A percentile compares a stretch with the other conserved stretches of the same genome.
Evolutionary conservation across 1,284 basidiomycete genomes (phyloP).

Genomic region (Inonotus hispidus): DNA sequence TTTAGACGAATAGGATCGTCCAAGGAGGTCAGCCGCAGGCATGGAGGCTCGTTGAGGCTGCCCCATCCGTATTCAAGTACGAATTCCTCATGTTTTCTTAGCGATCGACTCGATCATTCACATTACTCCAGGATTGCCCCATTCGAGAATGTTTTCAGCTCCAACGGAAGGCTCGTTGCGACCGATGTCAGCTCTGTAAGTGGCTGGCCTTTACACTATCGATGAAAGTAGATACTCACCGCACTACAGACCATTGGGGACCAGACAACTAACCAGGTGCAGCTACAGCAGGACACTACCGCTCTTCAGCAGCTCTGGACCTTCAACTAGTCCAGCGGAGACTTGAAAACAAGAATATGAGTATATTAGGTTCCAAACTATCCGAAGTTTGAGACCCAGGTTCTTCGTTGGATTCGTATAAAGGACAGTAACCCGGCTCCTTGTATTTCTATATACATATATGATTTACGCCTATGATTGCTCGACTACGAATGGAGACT

Average conservation of each 20-base stretch:
- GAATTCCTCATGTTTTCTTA: no score
- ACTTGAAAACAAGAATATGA: no score
- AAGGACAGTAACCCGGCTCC: no score
- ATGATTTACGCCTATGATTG: no score
- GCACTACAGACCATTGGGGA: not conserved
- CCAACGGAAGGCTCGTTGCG: slow-evolving; percentile 5
- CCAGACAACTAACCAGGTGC: not conserved
- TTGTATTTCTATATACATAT: no score
- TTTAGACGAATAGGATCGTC: slow-evolving; percentile 11
- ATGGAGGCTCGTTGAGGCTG: slow-evolving; percentile 10
- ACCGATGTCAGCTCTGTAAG: slow-evolving; percentile 6
- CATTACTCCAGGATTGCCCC: slow-evolving; percentile 4
- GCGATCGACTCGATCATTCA: not conserved
- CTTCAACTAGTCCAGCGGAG: not conserved
- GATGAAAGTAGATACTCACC: no score
- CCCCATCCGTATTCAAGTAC: slow-evolving; percentile 8
- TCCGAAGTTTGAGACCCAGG: no score
- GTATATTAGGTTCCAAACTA: no score
- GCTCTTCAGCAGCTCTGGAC: slow-evolving; percentile 6
- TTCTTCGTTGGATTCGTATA: no score
- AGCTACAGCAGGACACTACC: not conserved
- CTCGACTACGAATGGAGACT: not conserved
- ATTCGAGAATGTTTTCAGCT: slow-evolving; percentile 8
- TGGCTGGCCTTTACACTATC: not conserved
- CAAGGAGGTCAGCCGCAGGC: slow-evolving; percentile 7